A percentile compares a stretch with the other conserved stretches of the same genome.
Evolutionary conservation across 2,329 filamentous ascomycete species (phyloP).

Genomic region (Fusarium sp.): DNA sequence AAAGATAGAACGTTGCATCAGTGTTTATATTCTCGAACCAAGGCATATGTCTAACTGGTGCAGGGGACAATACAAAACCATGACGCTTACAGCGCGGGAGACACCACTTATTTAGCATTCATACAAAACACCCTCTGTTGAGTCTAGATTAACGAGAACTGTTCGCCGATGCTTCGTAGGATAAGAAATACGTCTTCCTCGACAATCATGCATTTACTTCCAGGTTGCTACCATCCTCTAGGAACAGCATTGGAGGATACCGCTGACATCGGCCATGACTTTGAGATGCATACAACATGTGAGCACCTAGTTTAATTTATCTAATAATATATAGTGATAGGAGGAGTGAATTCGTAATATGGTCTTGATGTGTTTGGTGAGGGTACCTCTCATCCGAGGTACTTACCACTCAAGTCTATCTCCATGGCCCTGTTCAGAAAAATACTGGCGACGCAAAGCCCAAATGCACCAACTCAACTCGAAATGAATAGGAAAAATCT

Average conservation of each 20-base stretch:
- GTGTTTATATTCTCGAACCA: too few species aligned
- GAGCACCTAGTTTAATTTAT: neutral
- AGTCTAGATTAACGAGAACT: neutral
- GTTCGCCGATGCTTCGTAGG: neutral
- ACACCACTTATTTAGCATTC: neutral
- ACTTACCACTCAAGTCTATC: neutral
- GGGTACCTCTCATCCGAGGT: neutral
- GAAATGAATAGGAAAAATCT: neutral
- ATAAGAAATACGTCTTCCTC: too few species aligned
- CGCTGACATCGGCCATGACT: too few species aligned
- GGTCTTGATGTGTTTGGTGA: neutral
- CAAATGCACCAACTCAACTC: neutral
- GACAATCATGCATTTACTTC: neutral
- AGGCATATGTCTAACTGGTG: too few species aligned
- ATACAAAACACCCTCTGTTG: neutral
- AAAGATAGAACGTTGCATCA: too few species aligned
- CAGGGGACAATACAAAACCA: too few species aligned
- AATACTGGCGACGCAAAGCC: neutral
- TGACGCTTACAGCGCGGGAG: too few species aligned
- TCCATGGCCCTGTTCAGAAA: neutral
- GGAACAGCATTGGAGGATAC: neutral
- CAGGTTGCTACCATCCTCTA: neutral
- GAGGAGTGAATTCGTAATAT: neutral
- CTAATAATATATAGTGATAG: neutral
- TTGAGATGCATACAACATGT: neutral